A percentile compares a stretch with the other conserved stretches of the same genome.
These are phyloP conservation scores for Pseudozyma sp. DNA, from an alignment of 1,284 basidiomycete species.

Conservation along the genomic window DNA sequence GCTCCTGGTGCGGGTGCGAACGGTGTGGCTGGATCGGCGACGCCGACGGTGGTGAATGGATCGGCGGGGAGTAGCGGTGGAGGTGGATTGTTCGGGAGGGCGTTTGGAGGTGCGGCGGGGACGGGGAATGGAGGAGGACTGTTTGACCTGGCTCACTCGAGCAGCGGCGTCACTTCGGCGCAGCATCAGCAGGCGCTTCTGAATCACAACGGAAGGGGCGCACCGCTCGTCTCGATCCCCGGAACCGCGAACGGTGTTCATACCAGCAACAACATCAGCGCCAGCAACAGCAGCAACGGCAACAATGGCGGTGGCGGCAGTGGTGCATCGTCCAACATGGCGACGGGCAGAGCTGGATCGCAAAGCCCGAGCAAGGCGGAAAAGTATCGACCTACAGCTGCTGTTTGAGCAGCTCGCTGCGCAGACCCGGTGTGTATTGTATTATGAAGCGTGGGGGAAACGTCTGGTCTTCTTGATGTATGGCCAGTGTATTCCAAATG, in stretches of 20 bases:
- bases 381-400: conserved; percentile 42
- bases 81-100: conserved; percentile 19
- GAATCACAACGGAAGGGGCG: conserved; percentile 45
- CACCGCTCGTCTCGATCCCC: conserved; percentile 31
- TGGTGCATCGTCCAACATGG: conserved; percentile 8
- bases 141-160: conserved; percentile 34
- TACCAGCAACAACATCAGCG: background rate
- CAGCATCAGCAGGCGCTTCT: conserved; percentile 47
- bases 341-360: conserved; percentile 8
- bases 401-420: conserved; percentile 14
- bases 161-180: conserved; percentile 26
- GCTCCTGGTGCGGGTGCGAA: conserved; percentile 1
- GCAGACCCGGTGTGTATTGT: background rate
- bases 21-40: conserved; percentile 9
- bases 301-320: background rate
- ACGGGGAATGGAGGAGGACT: conserved; percentile 27
- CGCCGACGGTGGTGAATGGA: background rate
- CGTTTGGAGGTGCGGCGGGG: conserved; percentile 6
- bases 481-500: no score
- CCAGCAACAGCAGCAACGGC: conserved; percentile 2
- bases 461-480: no score
- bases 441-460: background rate
- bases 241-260: conserved; percentile 11
- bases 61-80: background rate
- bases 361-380: conserved; percentile 35